Evolutionary conservation across 768 basidiomycete genomes (phyloP), one percentile per base, ranked within the genome.

Genomic region (Piloderma croceum): DNA sequence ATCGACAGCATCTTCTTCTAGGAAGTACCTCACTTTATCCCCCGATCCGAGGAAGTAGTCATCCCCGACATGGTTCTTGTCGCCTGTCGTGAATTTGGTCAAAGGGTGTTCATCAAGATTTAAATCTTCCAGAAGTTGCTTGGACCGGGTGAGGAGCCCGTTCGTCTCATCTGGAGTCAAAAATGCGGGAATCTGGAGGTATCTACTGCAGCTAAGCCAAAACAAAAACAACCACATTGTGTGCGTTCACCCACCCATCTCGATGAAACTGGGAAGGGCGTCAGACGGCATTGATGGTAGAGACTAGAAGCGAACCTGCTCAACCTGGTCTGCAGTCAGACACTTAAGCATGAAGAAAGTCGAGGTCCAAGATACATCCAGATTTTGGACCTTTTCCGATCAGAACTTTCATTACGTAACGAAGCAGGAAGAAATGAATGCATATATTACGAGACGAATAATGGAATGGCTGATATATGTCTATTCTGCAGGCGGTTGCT

Each of bases 11-110:
- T 84, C 90, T 50, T 89, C 83, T 57, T 98, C 96, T 32, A 99
- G 69, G 62, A 99, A 98, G 61, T 82, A 98, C 5, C 87, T 81
- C 68, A 98, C 89, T 71, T 96, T 96, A 61, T 97, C 90, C 2
- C 90, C 90, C 1, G 90, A 92, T 22, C 67, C 75, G 34, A 99
- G 68, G 55, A 99, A 99, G 61, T 98, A 98, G 23, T 90, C 80
- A 54, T 98, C 92, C 1, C 92, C 92, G 19, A 90, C 73, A 50
- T 91, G 88, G 39, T 81, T 69, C 42, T 76, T 67, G 44, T 87
- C 81, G 17, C 74, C 74, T 0, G 91, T 92, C 12, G 84, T 87
- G 63, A 99, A 99, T 56, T 79, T 86, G 10, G 92, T 98, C 91
- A 82, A 60, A 2, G 96, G 93, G 59, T 97, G 94, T 24, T 77